Percentiles rank a stretch among this genome's conserved stretches.
phyloP scores from a whole-genome alignment of 768 basidiomycete species.

The Tylopilus sp. region DNA sequence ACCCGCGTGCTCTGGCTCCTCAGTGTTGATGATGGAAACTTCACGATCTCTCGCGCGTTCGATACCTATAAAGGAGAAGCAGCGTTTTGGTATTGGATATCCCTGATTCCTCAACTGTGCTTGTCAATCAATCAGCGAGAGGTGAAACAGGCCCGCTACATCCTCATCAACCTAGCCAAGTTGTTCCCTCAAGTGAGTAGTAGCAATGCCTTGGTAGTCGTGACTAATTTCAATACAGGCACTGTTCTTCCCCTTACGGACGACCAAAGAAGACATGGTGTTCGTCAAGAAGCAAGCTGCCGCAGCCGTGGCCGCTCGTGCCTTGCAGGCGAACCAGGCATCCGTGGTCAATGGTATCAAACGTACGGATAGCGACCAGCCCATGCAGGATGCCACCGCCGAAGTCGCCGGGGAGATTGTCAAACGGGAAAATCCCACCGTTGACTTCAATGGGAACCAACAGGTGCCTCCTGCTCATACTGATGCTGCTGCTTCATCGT shows the following conservation, averaged over 20 bases:
- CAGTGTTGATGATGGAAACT: constrained; percentile 78
- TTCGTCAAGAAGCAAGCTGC: constrained; percentile 43
- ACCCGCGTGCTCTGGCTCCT: constrained; percentile 95
- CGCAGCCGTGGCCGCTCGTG: constrained; percentile 32
- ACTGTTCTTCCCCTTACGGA: constrained; percentile 91
- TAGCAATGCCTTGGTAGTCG: background rate
- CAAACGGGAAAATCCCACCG: constrained; percentile 18
- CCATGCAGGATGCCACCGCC: constrained; percentile 27
- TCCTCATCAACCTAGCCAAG: constrained; percentile 87
- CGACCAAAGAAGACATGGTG: constrained; percentile 69
- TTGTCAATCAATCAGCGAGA: constrained; percentile 88
- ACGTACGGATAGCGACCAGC: constrained; percentile 29
- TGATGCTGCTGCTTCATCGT: constrained; percentile 14
- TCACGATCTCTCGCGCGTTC: constrained; percentile 76
- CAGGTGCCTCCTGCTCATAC: constrained; percentile 14
- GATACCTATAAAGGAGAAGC: constrained; percentile 96
- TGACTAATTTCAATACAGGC: constrained; percentile 50
- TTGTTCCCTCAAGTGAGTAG: constrained; percentile 81
- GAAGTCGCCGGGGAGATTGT: constrained; percentile 28
- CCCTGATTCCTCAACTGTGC: constrained; percentile 91
- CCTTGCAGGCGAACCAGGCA: constrained; percentile 34
- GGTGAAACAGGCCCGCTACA: constrained; percentile 86
- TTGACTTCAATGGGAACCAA: constrained; percentile 27
- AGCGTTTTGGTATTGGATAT: constrained; percentile 99
- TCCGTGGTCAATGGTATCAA: constrained; percentile 23